Conservation (phyloP, 108 stramenopile genomes). For the Nitzschia sp. region DNA sequence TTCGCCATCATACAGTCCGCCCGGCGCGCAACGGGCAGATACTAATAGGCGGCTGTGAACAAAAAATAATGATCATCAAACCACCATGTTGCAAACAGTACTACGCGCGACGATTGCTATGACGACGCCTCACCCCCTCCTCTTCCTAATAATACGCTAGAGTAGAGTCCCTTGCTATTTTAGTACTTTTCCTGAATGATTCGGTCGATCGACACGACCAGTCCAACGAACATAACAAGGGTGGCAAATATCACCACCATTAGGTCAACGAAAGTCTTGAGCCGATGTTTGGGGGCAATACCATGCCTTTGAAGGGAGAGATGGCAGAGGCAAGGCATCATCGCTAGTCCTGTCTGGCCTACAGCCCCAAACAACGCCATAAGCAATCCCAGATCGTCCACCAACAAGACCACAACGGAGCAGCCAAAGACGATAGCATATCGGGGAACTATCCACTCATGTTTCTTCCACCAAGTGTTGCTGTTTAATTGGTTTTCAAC, state of each 20-base stretch:
- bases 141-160: too few relatives aligned
- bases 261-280: neutral
- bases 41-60: too few relatives aligned
- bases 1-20: too few relatives aligned
- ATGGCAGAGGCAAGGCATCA: slow-evolving; percentile 38
- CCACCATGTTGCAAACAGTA: too few relatives aligned
- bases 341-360: slow-evolving; percentile 44
- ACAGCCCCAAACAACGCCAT: slow-evolving; percentile 44
- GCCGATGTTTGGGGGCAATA: neutral
- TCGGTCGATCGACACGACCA: slow-evolving; percentile 8
- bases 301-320: slow-evolving; percentile 20
- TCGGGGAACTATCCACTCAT: slow-evolving; percentile 36
- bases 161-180: too few relatives aligned
- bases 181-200: neutral
- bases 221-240: slow-evolving; percentile 10
- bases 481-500: neutral
- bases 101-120: too few relatives aligned
- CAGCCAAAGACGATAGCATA: slow-evolving; percentile 33
- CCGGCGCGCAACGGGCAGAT: too few relatives aligned
- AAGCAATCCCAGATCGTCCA: slow-evolving; percentile 34
- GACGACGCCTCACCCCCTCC: too few relatives aligned
- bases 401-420: slow-evolving; percentile 27
- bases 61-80: too few relatives aligned
- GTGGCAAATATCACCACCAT: slow-evolving; percentile 1
- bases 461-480: neutral